A percentile compares a stretch with the other conserved stretches of the same genome.
These are phyloP conservation scores for Citrus mangshanensis DNA, from an alignment of 345 rosid genomes.

Conservation along the genomic window DNA sequence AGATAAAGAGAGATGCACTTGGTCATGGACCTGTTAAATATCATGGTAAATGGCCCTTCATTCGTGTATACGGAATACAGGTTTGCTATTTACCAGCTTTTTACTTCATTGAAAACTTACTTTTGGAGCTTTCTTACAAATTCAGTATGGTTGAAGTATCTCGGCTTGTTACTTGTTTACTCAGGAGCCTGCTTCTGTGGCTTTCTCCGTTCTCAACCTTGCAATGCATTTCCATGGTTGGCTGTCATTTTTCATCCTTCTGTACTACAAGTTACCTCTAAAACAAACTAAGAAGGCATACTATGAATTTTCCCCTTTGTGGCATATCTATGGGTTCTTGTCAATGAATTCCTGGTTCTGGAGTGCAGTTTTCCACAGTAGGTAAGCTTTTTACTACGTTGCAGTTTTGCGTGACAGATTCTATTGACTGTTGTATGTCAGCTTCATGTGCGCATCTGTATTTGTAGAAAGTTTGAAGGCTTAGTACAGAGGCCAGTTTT, in stretches of 20 bases:
- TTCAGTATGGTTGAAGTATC: neutral
- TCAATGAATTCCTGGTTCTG: conserved; percentile 79
- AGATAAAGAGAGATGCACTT: conserved; percentile 45
- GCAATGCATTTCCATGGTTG: conserved; percentile 78
- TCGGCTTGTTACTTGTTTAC: conserved; percentile 6
- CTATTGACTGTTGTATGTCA: neutral
- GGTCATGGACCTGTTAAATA: conserved; percentile 61
- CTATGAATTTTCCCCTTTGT: conserved; percentile 61
- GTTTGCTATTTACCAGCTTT: conserved; percentile 25
- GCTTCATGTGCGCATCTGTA: neutral
- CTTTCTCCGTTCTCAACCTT: conserved; percentile 67
- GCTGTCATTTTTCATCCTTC: conserved; percentile 67
- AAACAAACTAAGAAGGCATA: conserved; percentile 49
- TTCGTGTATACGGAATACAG: conserved; percentile 69
- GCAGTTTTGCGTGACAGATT: neutral
- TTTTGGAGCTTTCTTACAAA: neutral
- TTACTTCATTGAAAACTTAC: neutral
- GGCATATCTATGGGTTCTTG: conserved; percentile 60
- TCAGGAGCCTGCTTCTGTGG: conserved; percentile 75
- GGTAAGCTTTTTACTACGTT: conserved; percentile 41
- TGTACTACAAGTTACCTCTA: conserved; percentile 57
- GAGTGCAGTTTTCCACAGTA: conserved; percentile 73
- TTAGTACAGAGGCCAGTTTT: neutral
- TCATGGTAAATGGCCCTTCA: conserved; percentile 88
- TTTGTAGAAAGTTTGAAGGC: neutral